phyloP scores from a whole-genome alignment of 2,329 filamentous ascomycete genomes.

The Sarocladium brachiariae region DNA sequence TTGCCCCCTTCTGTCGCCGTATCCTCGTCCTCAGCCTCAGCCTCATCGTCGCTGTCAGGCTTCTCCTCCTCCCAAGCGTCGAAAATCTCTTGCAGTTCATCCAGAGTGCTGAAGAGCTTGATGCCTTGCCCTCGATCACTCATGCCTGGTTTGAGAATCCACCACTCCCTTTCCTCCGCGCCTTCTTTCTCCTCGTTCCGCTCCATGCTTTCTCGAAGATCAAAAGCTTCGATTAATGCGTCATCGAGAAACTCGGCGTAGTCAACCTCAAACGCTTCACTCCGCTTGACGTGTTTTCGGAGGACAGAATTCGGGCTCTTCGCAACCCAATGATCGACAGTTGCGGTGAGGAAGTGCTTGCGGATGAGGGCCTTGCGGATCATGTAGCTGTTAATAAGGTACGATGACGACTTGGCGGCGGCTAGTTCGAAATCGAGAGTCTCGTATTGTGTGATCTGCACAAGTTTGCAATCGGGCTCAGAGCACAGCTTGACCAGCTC shows the following conservation, averaged over 20 bases:
- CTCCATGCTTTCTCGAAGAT: conserved; percentile 71
- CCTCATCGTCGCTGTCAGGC: conserved; percentile 60
- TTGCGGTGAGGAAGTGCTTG: conserved; percentile 87
- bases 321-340: conserved; percentile 74
- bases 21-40: conserved; percentile 39
- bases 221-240: conserved; percentile 81
- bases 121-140: conserved; percentile 94
- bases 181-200: conserved; percentile 45
- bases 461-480: conserved; percentile 37
- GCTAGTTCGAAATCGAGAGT: conserved; percentile 76
- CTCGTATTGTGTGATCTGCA: conserved; percentile 87
- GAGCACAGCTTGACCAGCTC: conserved; percentile 47
- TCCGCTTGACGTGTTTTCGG: conserved; percentile 63
- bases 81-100: conserved; percentile 79
- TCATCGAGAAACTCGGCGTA: conserved; percentile 97
- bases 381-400: conserved; percentile 81
- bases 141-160: conserved; percentile 98
- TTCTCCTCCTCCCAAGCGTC: conserved; percentile 77
- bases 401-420: conserved; percentile 51
- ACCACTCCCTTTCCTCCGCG: conserved; percentile 61
- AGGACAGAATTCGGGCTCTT: conserved; percentile 73
- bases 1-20: conserved; percentile 25
- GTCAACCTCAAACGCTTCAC: conserved; percentile 87
- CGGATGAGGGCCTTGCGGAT: conserved; percentile 94
- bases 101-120: conserved; percentile 76